A percentile compares a stretch with the other conserved stretches of the same genome.
These are phyloP conservation scores for Schwanniomyces etchellsii DNA, from an alignment of 1,139 yeast species.

Conservation along the genomic window DNA sequence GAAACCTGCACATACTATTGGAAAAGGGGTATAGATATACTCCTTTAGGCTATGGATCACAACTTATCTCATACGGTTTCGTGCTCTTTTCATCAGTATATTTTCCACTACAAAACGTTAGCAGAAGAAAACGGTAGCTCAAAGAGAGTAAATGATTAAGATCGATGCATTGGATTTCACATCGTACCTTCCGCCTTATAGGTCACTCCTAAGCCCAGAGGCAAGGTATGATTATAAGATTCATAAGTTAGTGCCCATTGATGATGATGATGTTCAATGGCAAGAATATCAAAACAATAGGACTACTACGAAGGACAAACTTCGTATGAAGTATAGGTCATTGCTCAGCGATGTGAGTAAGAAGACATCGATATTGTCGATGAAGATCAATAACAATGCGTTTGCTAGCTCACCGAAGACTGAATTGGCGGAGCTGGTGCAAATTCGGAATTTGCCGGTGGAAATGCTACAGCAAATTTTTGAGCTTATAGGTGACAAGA, in stretches of 20 bases:
- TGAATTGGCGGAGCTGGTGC: conserved; percentile 7
- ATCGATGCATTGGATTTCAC: conserved; percentile 21
- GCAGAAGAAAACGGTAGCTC: no score
- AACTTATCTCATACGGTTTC: no score
- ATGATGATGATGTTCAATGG: conserved; percentile 20
- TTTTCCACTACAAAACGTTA: no score
- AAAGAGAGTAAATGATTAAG: no score
- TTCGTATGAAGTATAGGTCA: conserved; percentile 42
- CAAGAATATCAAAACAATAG: not conserved
- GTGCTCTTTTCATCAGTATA: no score
- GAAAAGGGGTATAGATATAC: no score
- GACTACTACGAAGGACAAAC: conserved; percentile 4
- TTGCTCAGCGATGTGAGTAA: conserved; percentile 37
- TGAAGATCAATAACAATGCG: not conserved
- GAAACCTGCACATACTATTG: no score
- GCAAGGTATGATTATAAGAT: conserved; percentile 40
- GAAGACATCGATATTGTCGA: conserved; percentile 15
- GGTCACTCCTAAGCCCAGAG: conserved; percentile 37
- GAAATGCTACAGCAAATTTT: conserved; percentile 33
- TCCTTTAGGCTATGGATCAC: no score
- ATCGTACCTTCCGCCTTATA: conserved; percentile 37
- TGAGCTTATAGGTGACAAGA: conserved; percentile 20
- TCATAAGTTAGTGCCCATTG: conserved; percentile 34
- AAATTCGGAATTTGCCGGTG: conserved; percentile 23
- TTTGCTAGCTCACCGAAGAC: conserved; percentile 4